These are phyloP conservation scores for Immersiporthe knoxdaviesiana DNA, from an alignment of 2,329 filamentous ascomycete genomes.

Conservation along the genomic window DNA sequence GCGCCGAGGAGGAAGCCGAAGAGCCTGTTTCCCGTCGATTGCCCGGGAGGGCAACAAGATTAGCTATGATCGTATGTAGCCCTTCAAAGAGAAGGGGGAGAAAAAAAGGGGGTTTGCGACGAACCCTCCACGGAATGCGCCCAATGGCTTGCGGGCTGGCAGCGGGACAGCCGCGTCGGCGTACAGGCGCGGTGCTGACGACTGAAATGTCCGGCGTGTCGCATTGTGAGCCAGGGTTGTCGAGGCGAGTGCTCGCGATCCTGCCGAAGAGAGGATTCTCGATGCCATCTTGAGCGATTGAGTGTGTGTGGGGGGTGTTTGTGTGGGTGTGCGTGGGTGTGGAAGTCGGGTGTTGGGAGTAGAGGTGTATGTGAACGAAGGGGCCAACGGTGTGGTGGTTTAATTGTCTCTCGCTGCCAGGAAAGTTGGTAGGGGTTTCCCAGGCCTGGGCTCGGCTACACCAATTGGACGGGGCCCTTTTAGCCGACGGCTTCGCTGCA, in stretches of 20 bases:
- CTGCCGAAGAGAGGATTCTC: conserved; percentile 46
- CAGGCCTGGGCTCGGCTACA: conserved; percentile 3
- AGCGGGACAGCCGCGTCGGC: conserved; percentile 49
- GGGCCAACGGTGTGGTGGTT: not conserved
- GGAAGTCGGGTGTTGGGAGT: not conserved
- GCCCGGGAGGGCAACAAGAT: not conserved
- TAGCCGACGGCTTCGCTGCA: conserved; percentile 21
- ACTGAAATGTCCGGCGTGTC: conserved; percentile 52
- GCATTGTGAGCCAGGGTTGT: conserved; percentile 37
- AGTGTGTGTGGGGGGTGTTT: conserved; percentile 11
- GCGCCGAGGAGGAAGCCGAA: conserved; percentile 91
- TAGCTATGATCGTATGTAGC: not conserved
- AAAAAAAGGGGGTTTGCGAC: conserved; percentile 36
- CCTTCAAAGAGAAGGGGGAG: not conserved
- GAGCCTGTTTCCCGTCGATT: conserved; percentile 58
- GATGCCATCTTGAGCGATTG: conserved; percentile 47
- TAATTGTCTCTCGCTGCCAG: not conserved
- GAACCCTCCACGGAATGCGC: conserved; percentile 65
- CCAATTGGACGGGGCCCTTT: conserved; percentile 8
- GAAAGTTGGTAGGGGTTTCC: conserved; percentile 14
- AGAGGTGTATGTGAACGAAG: conserved; percentile 13
- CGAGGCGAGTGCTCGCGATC: conserved; percentile 43
- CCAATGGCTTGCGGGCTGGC: conserved; percentile 61
- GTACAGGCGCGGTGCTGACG: conserved; percentile 49
- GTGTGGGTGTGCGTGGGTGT: not conserved